Base-by-base conservation (phyloP, 2,329 filamentous ascomycete species). In the Penicillium sp. region DNA sequence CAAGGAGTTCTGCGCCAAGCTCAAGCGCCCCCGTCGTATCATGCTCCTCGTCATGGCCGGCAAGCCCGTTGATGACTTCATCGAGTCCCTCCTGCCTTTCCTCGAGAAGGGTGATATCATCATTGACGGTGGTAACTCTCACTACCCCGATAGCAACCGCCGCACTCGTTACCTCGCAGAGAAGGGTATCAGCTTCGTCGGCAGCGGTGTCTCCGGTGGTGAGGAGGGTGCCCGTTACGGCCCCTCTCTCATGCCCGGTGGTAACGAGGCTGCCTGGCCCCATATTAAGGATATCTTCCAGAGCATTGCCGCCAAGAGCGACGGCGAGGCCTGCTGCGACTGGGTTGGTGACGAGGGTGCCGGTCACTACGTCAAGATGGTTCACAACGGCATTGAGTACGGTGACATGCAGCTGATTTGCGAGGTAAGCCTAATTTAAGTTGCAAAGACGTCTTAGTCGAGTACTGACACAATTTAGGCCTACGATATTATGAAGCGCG, bases 311-410 rank as follows among this genome's bases (percentile, higher is more conserved):
- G 94, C 94, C 78, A 97, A 99, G 87, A 95, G 90, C 78, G 93
- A 97, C 72, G 88, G 87, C 70, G 94, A 99, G 84, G 81, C 94
- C 64, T 99, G 94, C 87, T 99, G 94, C 75, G 94, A 99, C 80
- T 99, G 94, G 94, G 94, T 99, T 70, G 94, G 94, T 81, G 94
- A 97, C 80, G 91, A 97, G 79, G 94, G 94, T 86, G 90, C 94
- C 80, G 94, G 94, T 70, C 94, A 99, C 87, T 99, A 97, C 84
- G 93, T 99, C 83, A 99, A 99, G 90, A 99, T 99, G 94, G 94
- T 99, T 62, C 94, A 99, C 88, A 99, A 99, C 81, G 94, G 94
- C 85, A 99, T 99, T 70, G 94, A 99, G 82, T 99, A 99, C 77
- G 94, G 94, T 86, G 94, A 99, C 82, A 99, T 99, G 94, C 94